Evolutionary conservation across 2,329 filamentous ascomycete genomes (phyloP).

Genomic region (Aureobasidium sp.): DNA sequence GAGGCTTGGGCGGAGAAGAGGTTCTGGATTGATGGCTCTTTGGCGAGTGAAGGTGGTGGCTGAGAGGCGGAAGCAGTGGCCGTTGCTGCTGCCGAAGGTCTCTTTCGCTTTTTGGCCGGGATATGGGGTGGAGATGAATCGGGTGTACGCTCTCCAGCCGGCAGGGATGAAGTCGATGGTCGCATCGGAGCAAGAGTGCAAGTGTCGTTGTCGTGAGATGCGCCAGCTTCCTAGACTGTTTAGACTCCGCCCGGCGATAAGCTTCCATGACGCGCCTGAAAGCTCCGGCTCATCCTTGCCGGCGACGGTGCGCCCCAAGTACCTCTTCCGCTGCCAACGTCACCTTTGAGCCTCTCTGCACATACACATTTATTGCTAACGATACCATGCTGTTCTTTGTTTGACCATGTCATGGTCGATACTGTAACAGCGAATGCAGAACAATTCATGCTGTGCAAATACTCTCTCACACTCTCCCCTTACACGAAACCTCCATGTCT

Average conservation of each 20-base stretch:
- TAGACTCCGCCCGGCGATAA: slow-evolving; percentile 10
- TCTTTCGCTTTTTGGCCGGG: slow-evolving; percentile 1
- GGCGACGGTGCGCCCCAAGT: background rate
- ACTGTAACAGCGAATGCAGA: background rate
- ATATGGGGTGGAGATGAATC: slow-evolving; percentile 3
- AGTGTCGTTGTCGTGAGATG: background rate
- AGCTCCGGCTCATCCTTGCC: background rate
- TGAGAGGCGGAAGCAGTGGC: background rate
- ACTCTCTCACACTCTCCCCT: background rate
- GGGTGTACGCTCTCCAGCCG: slow-evolving; percentile 9
- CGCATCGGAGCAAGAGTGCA: background rate
- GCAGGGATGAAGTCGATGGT: slow-evolving; percentile 1
- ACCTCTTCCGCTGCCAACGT: background rate
- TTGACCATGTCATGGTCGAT: background rate
- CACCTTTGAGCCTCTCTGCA: background rate
- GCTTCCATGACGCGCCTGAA: slow-evolving; percentile 10
- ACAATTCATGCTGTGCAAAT: background rate
- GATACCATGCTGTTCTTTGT: too few relatives aligned
- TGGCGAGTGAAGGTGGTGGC: background rate
- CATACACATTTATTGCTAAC: background rate
- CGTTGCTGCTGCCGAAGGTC: background rate
- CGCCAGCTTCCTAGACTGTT: background rate
- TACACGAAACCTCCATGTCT: background rate
- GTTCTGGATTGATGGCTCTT: slow-evolving; percentile 10
- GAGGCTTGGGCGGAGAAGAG: background rate